Base-by-base conservation (phyloP, 306 rosid genomes). In the Cucumis melo region DNA sequence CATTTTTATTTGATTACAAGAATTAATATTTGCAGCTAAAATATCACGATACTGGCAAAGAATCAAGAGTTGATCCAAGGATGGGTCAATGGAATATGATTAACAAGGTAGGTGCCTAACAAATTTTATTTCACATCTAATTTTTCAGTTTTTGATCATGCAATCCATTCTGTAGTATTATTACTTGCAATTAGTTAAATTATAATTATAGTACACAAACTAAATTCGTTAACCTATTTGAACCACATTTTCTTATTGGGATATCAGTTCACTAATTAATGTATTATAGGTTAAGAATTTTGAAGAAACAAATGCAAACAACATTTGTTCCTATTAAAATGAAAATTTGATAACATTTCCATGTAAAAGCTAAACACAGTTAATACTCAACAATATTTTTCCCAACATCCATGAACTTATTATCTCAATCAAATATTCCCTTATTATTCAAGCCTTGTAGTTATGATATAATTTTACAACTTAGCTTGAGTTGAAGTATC, bases 71-170 rank as follows among this genome's bases (percentile, higher is more conserved):
- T 62, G 82, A 83, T 21, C 99, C 99, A 0, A 14, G 5, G 10
- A 85, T 88, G 91, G 99, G 97, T 10, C 89, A 87, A 6, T 94
- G 99, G 97, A 94, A 94, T 23, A 94, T 92, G 97, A 94, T 89
- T 0, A 63, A 86, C 8, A 90, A 92, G 95, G 98, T 91, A 90
- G 93, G 99, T 92, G 75, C 79, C 13, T 15, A 32, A 11, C 32
- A 2, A 4, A 6, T 19, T 36, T 65, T 36, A 0, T 3, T 17
- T 9, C 15, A 11, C 67, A 6, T 0, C 8, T 61, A 6, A n/a
- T 6, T 61, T 29, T 17, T n/a, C n/a, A 55, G 60, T 10, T 55
- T 10, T 55, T 55, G 27, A 55, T 55, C 13, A 14, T 23, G 2
- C 15, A 24, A 0, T 8, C 16, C 41, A 29, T 7, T 51, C 16